Evolutionary conservation across 176 grass and related monocot genomes (phyloP), one percentile per base, ranked within the genome.

Genomic region (Miscanthus lutarioriparius): DNA sequence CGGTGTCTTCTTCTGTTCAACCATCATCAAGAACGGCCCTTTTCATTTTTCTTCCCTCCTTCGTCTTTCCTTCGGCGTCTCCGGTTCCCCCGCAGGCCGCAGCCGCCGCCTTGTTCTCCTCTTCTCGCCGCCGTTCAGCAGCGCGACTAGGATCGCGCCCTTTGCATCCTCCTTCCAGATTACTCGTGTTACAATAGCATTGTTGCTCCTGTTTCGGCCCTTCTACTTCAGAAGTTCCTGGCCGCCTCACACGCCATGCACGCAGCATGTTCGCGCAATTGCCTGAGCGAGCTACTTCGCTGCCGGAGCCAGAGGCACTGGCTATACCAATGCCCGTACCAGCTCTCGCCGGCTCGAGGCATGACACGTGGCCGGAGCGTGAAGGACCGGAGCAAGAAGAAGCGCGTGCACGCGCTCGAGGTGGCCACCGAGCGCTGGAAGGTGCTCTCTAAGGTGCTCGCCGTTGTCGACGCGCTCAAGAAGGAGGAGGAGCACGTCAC

Each of bases 351-450:
- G 17, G 76, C 49, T 27, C 86, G 92, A 1, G 58, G 22, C 15
- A 97, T 97, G 92, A 92, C 92, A 4, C 93, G 86, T 2, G 86
- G 88, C 70, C 80, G 88, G 11, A 90, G 88, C 73, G 88, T 97
- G 20, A 87, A 76, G 72, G 88, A 94, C 3, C 80, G 90, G 75
- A 92, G 89, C 85, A 93, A 93, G 85, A 93, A 86, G 76, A 97
- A 97, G 87, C 84, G 87, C 26, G 87, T 91, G 54, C 89, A 97
- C 81, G 84, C 82, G 68, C 85, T 93, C 10, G 94, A 97, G 89
- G 86, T 88, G 58, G 91, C 82, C 76, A 93, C 67, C 8, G 89
- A 97, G 87, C 82, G 87, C 40, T 93, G 87, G 87, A 97, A 97
- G 85, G 94, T 97, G 20, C 49, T 75, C 15, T 90, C 89, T 51